Evolutionary conservation across 768 basidiomycete species (phyloP).

Genomic region (Tulasnella calospora): DNA sequence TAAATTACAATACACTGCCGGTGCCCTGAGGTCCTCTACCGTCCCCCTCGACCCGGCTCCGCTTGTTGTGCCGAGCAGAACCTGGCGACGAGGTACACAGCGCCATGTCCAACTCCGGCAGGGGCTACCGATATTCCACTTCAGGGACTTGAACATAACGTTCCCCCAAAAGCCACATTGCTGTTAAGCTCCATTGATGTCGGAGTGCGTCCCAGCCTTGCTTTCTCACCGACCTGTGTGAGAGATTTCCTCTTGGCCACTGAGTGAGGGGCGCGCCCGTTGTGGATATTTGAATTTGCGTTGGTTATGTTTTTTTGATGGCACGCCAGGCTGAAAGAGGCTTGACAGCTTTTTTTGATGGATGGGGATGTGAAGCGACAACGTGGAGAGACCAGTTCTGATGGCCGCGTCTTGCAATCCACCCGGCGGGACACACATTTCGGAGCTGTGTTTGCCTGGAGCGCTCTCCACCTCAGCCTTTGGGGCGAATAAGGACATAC

Average conservation of each 20-base stretch:
- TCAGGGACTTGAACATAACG: neutral
- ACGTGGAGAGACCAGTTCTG: neutral
- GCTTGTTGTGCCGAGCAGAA: neutral
- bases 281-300: neutral
- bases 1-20: constrained; percentile 5
- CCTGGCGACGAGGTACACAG: neutral
- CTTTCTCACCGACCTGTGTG: neutral
- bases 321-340: neutral
- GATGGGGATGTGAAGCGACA: neutral
- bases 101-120: neutral
- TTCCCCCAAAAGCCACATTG: neutral
- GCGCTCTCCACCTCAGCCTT: neutral
- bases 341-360: neutral
- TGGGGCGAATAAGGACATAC: neutral
- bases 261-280: neutral
- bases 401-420: neutral
- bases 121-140: neutral
- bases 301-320: neutral
- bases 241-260: neutral
- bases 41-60: neutral
- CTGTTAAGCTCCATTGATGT: neutral
- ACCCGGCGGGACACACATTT: neutral
- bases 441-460: neutral
- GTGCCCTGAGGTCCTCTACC: neutral
- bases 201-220: neutral